Evolutionary conservation across 371 early-diverging fungal species (phyloP), one percentile per base, ranked within the genome.

Genomic region (Lichtheimia ornata): DNA sequence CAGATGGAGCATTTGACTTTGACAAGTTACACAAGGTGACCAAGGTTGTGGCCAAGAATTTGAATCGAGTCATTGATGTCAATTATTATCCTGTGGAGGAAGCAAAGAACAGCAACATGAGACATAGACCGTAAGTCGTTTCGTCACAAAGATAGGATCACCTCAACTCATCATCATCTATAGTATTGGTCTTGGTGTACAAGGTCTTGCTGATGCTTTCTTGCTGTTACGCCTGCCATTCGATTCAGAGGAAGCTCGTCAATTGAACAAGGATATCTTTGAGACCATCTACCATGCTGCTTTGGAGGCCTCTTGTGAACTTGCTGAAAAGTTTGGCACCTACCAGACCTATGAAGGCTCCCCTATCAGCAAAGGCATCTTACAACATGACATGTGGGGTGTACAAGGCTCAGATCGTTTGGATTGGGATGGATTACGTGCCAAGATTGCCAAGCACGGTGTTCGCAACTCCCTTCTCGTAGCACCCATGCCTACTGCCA

Each of bases 401-500:
- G 90, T 92, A 18, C 82, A 83, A 57, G 90, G 91, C 22, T 82
- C 91, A 27, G 85, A 88, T 59, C 84, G 82, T 45, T 92, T 92
- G 91, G 91, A 99, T 82, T 99, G 99, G 99, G 84, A 79, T 27
- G 77, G 62, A 2, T 85, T 99, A 41, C 90, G 97, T 58, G 86
- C 76, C 30, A 81, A 88, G 59, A 94, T 99, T 59, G 84, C 83
- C 27, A 66, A 91, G 69, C 80, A 91, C 68, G 99, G 99, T 53
- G 89, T 96, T 9, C 90, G 99, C 66, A 99, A 99, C 87, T 93
- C 94, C 20, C 83, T 99, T 27, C 73, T 99, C 24, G 85, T 98
- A 15, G 97, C 99, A 4, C 97, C 97, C 12, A 99, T 99, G 99
- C 99, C 99, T 4, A 99, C 99, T 0, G 99, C 99, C 3, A 93